A percentile compares a stretch with the other conserved stretches of the same genome.
Evolutionary conservation across 768 basidiomycete species (phyloP).

Genomic region (Naematelia aurantialba): DNA sequence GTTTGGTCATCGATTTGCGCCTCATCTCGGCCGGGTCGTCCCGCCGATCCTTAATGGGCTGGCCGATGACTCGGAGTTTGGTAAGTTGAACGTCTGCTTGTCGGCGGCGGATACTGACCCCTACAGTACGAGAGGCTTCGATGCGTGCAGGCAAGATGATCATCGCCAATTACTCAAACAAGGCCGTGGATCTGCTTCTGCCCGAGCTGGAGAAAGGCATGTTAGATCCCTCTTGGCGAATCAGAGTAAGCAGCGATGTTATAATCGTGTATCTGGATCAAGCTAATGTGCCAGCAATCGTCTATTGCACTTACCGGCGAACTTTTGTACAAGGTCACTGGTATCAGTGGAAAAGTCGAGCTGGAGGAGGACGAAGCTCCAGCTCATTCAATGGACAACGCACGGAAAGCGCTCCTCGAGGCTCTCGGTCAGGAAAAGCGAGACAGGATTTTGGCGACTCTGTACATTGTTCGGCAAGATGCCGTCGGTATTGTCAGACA

Average conservation of each 20-base stretch:
- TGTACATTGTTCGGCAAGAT: slow-evolving; percentile 93
- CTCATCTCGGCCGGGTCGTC: slow-evolving; percentile 91
- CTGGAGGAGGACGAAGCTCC: slow-evolving; percentile 65
- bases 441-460: slow-evolving; percentile 81
- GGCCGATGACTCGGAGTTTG: slow-evolving; percentile 84
- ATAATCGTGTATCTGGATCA: not conserved
- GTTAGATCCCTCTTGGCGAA: slow-evolving; percentile 93
- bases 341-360: slow-evolving; percentile 83
- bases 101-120: not conserved
- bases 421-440: slow-evolving; percentile 82
- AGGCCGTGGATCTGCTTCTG: slow-evolving; percentile 86
- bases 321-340: slow-evolving; percentile 90
- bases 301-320: slow-evolving; percentile 95
- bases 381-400: slow-evolving; percentile 66
- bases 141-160: slow-evolving; percentile 99
- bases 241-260: slow-evolving; percentile 62
- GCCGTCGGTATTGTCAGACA: slow-evolving; percentile 82
- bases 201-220: slow-evolving; percentile 92
- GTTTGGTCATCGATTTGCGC: slow-evolving; percentile 93
- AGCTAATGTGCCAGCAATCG: slow-evolving; percentile 64
- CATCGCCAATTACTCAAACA: slow-evolving; percentile 84
- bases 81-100: slow-evolving; percentile 17
- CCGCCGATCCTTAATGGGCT: slow-evolving; percentile 85
- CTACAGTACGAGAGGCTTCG: slow-evolving; percentile 79
- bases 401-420: slow-evolving; percentile 78